phyloP scores from a whole-genome alignment of 2,329 filamentous ascomycete species.

The Cladosporium cucumerinum region DNA sequence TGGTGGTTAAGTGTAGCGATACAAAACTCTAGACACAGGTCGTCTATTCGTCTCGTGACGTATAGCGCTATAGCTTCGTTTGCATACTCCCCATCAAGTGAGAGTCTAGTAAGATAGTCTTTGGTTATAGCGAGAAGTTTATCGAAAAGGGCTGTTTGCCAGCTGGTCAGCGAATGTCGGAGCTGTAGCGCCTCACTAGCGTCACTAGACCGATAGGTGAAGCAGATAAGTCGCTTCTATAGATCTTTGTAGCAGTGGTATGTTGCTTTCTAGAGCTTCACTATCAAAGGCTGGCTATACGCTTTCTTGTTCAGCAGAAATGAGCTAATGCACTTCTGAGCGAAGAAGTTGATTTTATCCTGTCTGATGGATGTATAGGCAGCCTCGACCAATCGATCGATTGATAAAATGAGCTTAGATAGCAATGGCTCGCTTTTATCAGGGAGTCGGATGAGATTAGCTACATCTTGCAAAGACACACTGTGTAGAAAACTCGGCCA shows the following conservation, averaged over 20 bases:
- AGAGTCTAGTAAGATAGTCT: no score
- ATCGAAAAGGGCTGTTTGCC: neutral
- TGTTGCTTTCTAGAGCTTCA: constrained; percentile 17
- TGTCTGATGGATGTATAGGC: constrained; percentile 14
- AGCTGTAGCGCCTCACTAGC: neutral
- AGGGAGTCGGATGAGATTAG: no score
- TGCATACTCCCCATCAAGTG: no score
- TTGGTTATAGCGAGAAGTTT: neutral
- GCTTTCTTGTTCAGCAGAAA: constrained; percentile 14
- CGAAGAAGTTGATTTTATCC: constrained; percentile 19
- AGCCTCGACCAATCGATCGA: constrained; percentile 11
- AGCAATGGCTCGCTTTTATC: no score
- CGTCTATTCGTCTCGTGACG: no score
- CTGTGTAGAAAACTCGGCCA: no score
- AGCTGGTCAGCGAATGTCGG: neutral
- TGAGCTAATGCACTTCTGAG: constrained; percentile 19
- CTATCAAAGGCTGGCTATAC: constrained; percentile 17
- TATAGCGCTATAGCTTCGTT: no score
- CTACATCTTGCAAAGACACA: no score
- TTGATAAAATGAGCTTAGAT: constrained; percentile 1
- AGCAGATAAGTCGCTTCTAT: neutral
- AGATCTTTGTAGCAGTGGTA: neutral
- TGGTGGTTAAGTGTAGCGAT: no score
- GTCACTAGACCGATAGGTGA: neutral
- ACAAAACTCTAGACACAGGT: no score